phyloP scores from a whole-genome alignment of 352 stramenopile species.

The Phytophthora idaei region DNA sequence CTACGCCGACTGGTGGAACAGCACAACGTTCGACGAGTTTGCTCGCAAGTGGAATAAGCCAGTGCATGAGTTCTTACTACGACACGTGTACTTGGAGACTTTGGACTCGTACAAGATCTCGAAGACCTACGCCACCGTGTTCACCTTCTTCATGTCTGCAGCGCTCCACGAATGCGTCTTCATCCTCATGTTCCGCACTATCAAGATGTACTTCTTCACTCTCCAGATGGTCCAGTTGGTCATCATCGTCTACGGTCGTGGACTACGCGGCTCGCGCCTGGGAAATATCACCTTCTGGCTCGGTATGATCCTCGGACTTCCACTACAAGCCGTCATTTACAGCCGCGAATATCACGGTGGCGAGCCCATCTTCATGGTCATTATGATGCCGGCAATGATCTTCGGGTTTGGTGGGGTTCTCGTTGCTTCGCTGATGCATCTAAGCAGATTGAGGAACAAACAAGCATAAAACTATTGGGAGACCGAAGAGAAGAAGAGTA shows the following conservation, averaged over 20 bases:
- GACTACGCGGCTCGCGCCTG: conserved; percentile 69
- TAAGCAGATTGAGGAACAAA: conserved; percentile 41
- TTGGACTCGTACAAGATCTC: conserved; percentile 77
- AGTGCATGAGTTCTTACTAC: conserved; percentile 95
- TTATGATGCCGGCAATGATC: conserved; percentile 81
- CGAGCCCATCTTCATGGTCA: conserved; percentile 78
- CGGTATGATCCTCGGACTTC: conserved; percentile 75
- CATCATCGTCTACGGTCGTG: conserved; percentile 85
- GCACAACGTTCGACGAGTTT: conserved; percentile 91
- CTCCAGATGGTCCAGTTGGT: conserved; percentile 96
- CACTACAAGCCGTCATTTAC: conserved; percentile 81
- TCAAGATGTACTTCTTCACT: conserved; percentile 93
- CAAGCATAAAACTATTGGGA: conserved; percentile 12
- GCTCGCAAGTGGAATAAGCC: conserved; percentile 97
- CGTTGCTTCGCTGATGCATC: conserved; percentile 51
- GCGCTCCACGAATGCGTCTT: conserved; percentile 96
- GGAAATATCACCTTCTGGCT: conserved; percentile 88
- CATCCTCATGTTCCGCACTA: conserved; percentile 93
- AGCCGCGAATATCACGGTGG: conserved; percentile 80
- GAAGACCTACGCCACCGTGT: conserved; percentile 78
- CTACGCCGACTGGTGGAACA: conserved; percentile 98
- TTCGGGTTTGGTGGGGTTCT: conserved; percentile 61
- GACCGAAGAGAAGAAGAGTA: neutral
- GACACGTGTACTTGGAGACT: conserved; percentile 85
- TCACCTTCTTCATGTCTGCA: conserved; percentile 95